A percentile compares a stretch with the other conserved stretches of the same genome.
Conservation (phyloP, 306 rosid genomes). For the Begonia peltatifolia region DNA sequence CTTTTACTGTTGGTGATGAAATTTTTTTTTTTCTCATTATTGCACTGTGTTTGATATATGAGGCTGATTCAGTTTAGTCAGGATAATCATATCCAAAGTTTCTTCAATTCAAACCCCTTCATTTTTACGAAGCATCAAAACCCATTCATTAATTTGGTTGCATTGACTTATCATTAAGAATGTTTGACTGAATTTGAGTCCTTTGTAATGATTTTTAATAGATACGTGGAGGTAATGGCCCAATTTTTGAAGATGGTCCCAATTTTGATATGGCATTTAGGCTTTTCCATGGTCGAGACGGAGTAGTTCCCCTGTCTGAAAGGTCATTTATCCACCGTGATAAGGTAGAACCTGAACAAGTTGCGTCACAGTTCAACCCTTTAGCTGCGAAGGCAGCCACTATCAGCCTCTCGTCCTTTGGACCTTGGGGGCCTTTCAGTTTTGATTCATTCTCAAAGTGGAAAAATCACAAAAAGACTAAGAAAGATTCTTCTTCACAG, state of each 20-base stretch:
- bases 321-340: slow-evolving; percentile 31
- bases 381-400: slow-evolving; percentile 98
- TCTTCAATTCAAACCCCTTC: no score
- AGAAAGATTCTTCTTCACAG: slow-evolving; percentile 62
- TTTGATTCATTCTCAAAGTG: slow-evolving; percentile 79
- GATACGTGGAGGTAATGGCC: slow-evolving; percentile 80
- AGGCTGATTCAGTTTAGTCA: no score
- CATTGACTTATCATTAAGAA: no score
- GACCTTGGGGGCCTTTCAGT: slow-evolving; percentile 76
- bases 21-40: background rate
- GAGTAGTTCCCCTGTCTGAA: slow-evolving; percentile 81
- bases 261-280: slow-evolving; percentile 88
- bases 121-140: no score
- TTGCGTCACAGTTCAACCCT: slow-evolving; percentile 66
- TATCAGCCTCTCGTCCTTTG: slow-evolving; percentile 90
- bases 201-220: slow-evolving; percentile 15
- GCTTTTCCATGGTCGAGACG: slow-evolving; percentile 88
- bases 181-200: background rate
- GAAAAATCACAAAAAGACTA: slow-evolving; percentile 65
- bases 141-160: no score
- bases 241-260: slow-evolving; percentile 98
- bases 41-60: background rate
- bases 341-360: slow-evolving; percentile 28
- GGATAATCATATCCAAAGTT: no score
- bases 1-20: no score